phyloP scores from a whole-genome alignment of 179 eudicot species.

The Drosera spatulata region DNA sequence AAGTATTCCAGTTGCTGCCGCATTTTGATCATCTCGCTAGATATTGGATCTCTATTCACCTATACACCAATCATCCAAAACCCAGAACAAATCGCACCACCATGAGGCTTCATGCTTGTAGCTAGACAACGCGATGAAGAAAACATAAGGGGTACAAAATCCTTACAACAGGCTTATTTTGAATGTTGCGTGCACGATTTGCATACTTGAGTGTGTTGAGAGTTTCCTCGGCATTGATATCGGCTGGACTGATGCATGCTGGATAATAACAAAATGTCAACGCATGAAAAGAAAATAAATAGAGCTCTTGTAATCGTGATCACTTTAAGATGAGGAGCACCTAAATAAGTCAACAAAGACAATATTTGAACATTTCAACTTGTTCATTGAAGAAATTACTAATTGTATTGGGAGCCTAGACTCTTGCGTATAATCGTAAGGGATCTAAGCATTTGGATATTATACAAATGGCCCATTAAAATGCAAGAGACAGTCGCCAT shows the following conservation, averaged over 20 bases:
- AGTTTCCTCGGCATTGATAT: slow-evolving; percentile 98
- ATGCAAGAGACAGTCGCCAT: too few relatives aligned
- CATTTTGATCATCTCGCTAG: slow-evolving; percentile 94
- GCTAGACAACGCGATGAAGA: neutral
- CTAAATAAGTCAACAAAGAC: neutral
- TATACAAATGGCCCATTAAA: too few relatives aligned
- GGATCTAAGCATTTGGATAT: too few relatives aligned
- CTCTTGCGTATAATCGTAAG: too few relatives aligned
- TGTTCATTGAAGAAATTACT: too few relatives aligned
- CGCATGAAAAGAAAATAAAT: slow-evolving; percentile 6
- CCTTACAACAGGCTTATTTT: slow-evolving; percentile 95
- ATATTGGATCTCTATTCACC: slow-evolving; percentile 94
- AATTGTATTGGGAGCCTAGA: too few relatives aligned
- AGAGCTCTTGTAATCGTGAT: neutral
- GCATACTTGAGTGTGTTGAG: slow-evolving; percentile 98
- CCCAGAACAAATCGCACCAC: slow-evolving; percentile 1
- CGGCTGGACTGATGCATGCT: slow-evolving; percentile 99
- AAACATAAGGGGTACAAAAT: slow-evolving; percentile 4
- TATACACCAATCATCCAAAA: slow-evolving; percentile 15
- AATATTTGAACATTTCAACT: neutral
- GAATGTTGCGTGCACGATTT: slow-evolving; percentile 97
- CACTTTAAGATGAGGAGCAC: neutral
- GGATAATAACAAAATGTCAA: slow-evolving; percentile 15
- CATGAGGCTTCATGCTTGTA: neutral
- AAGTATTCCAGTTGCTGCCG: slow-evolving; percentile 88